Base-by-base conservation (phyloP, 345 rosid species). In the Corymbia maculata region DNA sequence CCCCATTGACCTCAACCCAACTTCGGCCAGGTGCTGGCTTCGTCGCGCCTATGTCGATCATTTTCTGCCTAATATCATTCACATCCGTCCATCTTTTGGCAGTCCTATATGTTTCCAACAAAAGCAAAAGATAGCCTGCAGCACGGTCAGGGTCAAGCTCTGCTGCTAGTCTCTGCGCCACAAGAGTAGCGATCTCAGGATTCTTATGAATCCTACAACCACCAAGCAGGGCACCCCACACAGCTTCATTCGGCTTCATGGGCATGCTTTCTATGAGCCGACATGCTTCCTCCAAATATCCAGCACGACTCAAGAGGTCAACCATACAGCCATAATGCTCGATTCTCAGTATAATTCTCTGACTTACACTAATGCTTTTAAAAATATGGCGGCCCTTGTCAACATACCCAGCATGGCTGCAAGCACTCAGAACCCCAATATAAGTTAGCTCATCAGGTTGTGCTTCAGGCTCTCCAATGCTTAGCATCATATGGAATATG, bases 281-380 rank as follows among this genome's bases (percentile, higher is more conserved):
- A 3, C 89, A 52, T 4, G 96, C 96, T 13, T 93, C 94, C 49
- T 92, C 92, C 80, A 94, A 91, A 87, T 28, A 87, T 10, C 96
- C 96, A 66, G 96, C 92, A 57, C 95, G 95, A 70, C 95, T 95
- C 79, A 92, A 92, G 87, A 95, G 86, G 90, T 95, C 97, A 36
- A 95, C 96, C 91, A 95, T 91, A 90, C 96, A 94, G 17, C 97
- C 97, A 79, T 94, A 95, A 89, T 94, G 97, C 92, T 93, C 95
- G 9, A 92, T 87, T 53, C 87, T 88, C 64, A 94, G 96, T 53
- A 90, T 92, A 80, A 94, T 91, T 87, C 89, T 92, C 57, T 89
- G 92, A 16, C 87, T 93, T 85, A 84, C 79, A 86, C 86, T 90
- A 94, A 94, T 94, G 1, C 93, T 91, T 57, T 93, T 89, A 57